A percentile compares a stretch with the other conserved stretches of the same genome.
phyloP scores from a whole-genome alignment of 257 asterid species.

The Scutellaria galericulata region DNA sequence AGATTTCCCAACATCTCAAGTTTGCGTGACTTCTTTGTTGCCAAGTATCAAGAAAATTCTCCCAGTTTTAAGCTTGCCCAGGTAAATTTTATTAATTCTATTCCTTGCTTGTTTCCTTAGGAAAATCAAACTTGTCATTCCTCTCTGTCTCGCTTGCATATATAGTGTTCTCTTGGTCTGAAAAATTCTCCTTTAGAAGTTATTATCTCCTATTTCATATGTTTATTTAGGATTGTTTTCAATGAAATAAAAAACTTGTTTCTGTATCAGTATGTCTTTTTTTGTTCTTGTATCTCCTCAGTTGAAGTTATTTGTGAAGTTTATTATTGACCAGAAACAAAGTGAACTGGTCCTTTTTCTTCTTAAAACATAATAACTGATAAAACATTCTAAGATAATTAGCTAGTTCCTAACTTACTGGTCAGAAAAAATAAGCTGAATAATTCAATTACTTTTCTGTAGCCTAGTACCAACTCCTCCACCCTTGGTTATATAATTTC shows the following conservation, averaged over 20 bases:
- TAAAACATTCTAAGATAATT: not conserved
- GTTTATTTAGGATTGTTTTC: not conserved
- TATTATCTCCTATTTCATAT: not conserved
- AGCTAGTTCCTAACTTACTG: not conserved
- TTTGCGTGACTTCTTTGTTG: constrained; percentile 90
- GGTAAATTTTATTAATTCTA: constrained; percentile 52
- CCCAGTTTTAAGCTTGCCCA: constrained; percentile 94
- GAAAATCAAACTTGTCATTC: not conserved
- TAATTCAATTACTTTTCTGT: not conserved
- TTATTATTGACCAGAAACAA: not conserved
- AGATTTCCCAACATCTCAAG: constrained; percentile 85
- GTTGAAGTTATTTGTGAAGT: constrained; percentile 4
- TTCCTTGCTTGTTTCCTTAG: constrained; percentile 24
- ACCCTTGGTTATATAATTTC: constrained; percentile 1
- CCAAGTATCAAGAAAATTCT: constrained; percentile 90
- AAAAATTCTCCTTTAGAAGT: not conserved
- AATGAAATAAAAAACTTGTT: constrained; percentile 14
- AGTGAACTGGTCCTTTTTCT: not conserved
- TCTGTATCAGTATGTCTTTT: not conserved
- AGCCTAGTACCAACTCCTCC: not conserved
- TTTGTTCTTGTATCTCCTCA: not conserved
- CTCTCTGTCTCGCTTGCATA: constrained; percentile 18
- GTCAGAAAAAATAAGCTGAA: not conserved
- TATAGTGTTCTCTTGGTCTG: constrained; percentile 10
- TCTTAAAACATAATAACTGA: not conserved